phyloP scores from a whole-genome alignment of 2,329 filamentous ascomycete species.

The Cryphonectria nitschkei region DNA sequence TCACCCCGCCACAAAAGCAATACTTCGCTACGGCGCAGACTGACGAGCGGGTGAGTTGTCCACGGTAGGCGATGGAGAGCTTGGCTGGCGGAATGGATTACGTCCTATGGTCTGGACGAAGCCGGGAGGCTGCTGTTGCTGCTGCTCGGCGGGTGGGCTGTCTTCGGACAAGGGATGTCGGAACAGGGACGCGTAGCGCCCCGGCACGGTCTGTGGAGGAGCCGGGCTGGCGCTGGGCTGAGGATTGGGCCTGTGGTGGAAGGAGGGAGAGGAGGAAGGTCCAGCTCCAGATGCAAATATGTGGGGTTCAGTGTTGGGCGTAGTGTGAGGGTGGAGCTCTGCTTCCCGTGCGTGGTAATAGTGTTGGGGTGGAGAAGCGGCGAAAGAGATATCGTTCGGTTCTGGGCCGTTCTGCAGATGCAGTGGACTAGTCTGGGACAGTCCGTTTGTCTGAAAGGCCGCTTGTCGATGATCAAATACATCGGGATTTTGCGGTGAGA shows the following conservation, averaged over 20 bases:
- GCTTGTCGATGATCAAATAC: not conserved
- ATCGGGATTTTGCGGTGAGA: not conserved
- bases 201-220: not conserved
- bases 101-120: constrained; percentile 1
- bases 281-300: too few species aligned
- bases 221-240: not conserved
- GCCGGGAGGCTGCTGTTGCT: constrained; percentile 2
- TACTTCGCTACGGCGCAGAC: not conserved
- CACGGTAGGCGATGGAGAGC: not conserved
- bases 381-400: not conserved
- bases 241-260: not conserved
- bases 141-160: not conserved
- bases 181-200: not conserved
- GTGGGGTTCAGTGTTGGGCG: too few species aligned
- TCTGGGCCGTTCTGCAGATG: not conserved
- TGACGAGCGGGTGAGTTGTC: not conserved
- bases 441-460: not conserved
- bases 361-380: not conserved
- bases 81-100: constrained; percentile 6
- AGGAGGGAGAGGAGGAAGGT: too few species aligned
- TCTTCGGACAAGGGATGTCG: not conserved
- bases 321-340: too few species aligned
- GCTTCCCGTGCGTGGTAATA: not conserved
- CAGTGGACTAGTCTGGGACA: not conserved
- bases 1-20: not conserved